A percentile compares a stretch with the other conserved stretches of the same genome.
phyloP scores from a whole-genome alignment of 129 eudicot species.

The Daucus carota region DH1_v3.0 NC_030387.2:33068001-33068500 shows the following conservation, averaged over 20 bases:
- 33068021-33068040: constrained; percentile 70
- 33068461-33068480: background rate
- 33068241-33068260: constrained; percentile 68
- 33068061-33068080: background rate
- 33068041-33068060: background rate
- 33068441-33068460: background rate
- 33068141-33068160: constrained; percentile 62
- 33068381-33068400: constrained; percentile 77
- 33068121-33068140: constrained; percentile 40
- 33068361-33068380: constrained; percentile 61
- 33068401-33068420: constrained; percentile 96
- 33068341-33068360: constrained; percentile 69
- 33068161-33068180: constrained; percentile 65
- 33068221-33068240: constrained; percentile 70
- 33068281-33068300: constrained; percentile 81
- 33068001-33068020: constrained; percentile 69
- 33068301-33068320: constrained; percentile 75
- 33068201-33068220: constrained; percentile 84
- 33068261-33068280: constrained; percentile 82
- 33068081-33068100: background rate
- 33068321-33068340: constrained; percentile 76
- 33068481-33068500: no score
- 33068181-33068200: constrained; percentile 79
- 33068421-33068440: constrained; percentile 91
- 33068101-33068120: background rate